Base-by-base conservation (phyloP, 1,139 yeast genomes). In the Blastobotrys raffinosifermentans region DNA sequence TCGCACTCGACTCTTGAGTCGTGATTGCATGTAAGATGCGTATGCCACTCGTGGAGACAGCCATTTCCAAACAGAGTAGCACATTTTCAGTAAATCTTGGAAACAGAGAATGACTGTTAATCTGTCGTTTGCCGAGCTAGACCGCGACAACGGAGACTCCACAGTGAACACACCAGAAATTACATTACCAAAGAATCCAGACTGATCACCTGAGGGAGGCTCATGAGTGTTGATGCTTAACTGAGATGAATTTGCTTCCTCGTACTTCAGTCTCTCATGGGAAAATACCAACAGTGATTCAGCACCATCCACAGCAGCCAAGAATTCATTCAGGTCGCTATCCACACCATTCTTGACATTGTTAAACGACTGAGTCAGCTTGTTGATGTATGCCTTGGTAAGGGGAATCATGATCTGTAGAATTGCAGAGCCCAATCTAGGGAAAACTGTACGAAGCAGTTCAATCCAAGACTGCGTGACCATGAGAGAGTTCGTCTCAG, bases 151-250 rank as follows among this genome's bases (percentile, higher is more conserved):
- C 0, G 87, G 82, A 0, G 84, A 70, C 48, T 87, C 96, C 8
- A 82, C 75, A 42, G 79, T 82, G 54, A 89, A 85, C 0, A 87
- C 96, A 2, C 95, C 95, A 46, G 84, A 87, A 34, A 82, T 80
- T 9, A 84, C 89, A 41, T 75, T 76, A 0, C 86, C 86, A 45
- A 83, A 73, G 54, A 83, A 81, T 0, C 55, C 50, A 5, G 31
- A 18, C 5, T 15, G 44, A 11, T 21, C 32, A 8, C 17, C 27
- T 6, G 7, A 6, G 27, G 11, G 7, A 6, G 7, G 27, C 7
- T 7, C 15, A n/a, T 14, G 7, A n/a, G 10, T 25, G 15, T n/a
- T 10, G 15, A 8, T 25, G 33, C 21, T 15, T 14, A 19, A 19
- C 16, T 19, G 19, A 14, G 23, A 17, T n/a, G 23, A n/a, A 21